phyloP scores from a whole-genome alignment of 345 rosid genomes.

The Ceriops zippeliana region DNA sequence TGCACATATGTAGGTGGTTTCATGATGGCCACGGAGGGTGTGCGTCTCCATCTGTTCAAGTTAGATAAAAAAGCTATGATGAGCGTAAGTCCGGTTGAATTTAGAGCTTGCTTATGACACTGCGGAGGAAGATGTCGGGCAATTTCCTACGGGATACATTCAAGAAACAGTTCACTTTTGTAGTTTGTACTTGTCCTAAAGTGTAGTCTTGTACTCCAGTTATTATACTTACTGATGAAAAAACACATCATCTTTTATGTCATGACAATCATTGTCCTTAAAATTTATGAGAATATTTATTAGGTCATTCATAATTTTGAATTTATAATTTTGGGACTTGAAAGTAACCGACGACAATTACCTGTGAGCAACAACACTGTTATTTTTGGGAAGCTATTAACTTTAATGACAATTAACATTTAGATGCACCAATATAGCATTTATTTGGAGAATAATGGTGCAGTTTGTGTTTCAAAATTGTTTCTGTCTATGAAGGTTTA shows the following conservation, averaged over 20 bases:
- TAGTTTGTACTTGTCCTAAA: slow-evolving; percentile 29
- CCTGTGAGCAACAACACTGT: not conserved
- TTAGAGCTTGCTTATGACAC: slow-evolving; percentile 8
- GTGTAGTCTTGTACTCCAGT: slow-evolving; percentile 3
- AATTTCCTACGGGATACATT: not conserved
- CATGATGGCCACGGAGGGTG: too few species aligned
- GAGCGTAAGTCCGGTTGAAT: not conserved
- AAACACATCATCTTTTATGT: slow-evolving; percentile 20
- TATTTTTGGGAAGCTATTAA: too few species aligned
- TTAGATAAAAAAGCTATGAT: too few species aligned
- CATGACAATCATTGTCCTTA: slow-evolving; percentile 18
- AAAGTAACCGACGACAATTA: not conserved
- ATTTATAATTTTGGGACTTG: not conserved
- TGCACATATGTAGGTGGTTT: too few species aligned
- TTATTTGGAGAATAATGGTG: too few species aligned
- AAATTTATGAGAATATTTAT: not conserved
- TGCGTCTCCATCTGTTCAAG: too few species aligned
- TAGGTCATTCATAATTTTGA: not conserved
- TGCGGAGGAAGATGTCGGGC: slow-evolving; percentile 20
- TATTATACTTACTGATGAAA: slow-evolving; percentile 12
- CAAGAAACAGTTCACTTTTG: slow-evolving; percentile 23
- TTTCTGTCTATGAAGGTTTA: too few species aligned
- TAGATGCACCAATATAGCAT: too few species aligned
- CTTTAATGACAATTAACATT: too few species aligned
- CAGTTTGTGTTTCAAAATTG: too few species aligned